phyloP scores from a whole-genome alignment of 1,284 basidiomycete species.

The Blastosporella zonata region DNA sequence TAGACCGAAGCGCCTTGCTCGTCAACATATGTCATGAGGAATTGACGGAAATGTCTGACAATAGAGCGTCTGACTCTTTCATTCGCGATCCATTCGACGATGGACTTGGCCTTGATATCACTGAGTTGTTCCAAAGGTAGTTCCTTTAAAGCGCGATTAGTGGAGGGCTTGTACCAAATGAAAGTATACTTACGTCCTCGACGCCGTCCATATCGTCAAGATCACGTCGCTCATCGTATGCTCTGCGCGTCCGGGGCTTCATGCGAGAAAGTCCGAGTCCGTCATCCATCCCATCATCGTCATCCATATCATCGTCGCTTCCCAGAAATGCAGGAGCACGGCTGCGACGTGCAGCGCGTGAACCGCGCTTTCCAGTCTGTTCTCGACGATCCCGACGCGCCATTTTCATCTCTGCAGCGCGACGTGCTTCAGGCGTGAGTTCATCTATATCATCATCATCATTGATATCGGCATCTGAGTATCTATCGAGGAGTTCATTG shows the following conservation, averaged over 20 bases:
- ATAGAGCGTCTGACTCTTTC: slow-evolving; percentile 90
- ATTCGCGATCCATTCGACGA: slow-evolving; percentile 95
- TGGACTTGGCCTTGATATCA: slow-evolving; percentile 96
- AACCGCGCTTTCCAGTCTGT: slow-evolving; percentile 59
- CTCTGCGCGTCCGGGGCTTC: slow-evolving; percentile 75
- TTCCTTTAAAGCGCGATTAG: slow-evolving; percentile 55
- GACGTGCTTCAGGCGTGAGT: slow-evolving; percentile 71
- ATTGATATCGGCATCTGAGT: slow-evolving; percentile 86
- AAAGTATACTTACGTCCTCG: slow-evolving; percentile 61
- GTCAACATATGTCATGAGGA: slow-evolving; percentile 95
- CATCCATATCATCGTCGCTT: slow-evolving; percentile 56
- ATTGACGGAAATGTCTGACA: slow-evolving; percentile 90
- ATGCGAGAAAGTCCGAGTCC: slow-evolving; percentile 62
- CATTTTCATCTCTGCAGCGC: slow-evolving; percentile 89
- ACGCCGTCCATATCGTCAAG: slow-evolving; percentile 83
- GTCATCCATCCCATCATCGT: slow-evolving; percentile 61
- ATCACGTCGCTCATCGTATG: slow-evolving; percentile 86
- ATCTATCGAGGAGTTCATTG: slow-evolving; percentile 82
- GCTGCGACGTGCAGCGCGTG: slow-evolving; percentile 70
- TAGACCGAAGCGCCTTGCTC: slow-evolving; percentile 92
- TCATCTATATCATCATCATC: slow-evolving; percentile 79
- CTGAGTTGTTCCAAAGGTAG: slow-evolving; percentile 94
- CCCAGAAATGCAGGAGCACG: slow-evolving; percentile 85
- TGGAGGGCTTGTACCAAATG: slow-evolving; percentile 1
- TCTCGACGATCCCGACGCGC: slow-evolving; percentile 81